Base-by-base conservation (phyloP, 2,329 filamentous ascomycete genomes). In the Fusarium citri region DNA sequence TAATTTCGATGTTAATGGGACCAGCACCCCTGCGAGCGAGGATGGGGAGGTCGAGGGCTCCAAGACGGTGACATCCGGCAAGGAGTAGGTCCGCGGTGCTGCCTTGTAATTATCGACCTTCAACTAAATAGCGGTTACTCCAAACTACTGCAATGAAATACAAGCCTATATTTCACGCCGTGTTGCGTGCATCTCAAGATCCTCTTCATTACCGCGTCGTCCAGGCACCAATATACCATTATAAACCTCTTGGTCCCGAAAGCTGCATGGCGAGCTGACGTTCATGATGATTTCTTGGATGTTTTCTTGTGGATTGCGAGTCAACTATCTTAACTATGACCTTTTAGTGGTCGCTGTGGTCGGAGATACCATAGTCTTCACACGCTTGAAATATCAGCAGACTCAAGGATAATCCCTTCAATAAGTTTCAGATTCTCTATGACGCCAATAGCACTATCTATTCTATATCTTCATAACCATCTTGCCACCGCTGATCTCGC, bases 401-500 rank as follows among this genome's bases (percentile, higher is more conserved):
- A 3, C 3, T 23, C 2, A 23, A 23, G 7, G 3, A 14, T 20
- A 34, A 25, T 15, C 2, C 18, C 15, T 11, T 34, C 8, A 9
- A 49, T 2, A n/a, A 7, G 1, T 34, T 31, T 18, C 2, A 10
- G 1, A 34, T 34, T 23, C 28, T 23, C 28, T 25, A 23, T n/a
- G 20, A 15, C 20, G 2, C 2, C n/a, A 3, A 15, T 2, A 25
- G 12, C 30, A 6, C 8, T 50, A 50, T 9, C 11, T 34, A 9
- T n/a, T 23, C 16, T 25, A 34, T 25, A 50, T 0, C 30, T 8
- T 50, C 23, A 50, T 3, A n/a, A 94, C 89, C 46, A 94, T 81
- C 47, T 91, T 86, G 15, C 90, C 91, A 1, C 91, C 91, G 51
- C 88, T 89, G 12, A 92, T 87, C 57, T 88, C 87, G 0, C 91